phyloP scores from a whole-genome alignment of 768 basidiomycete genomes.

The Termitomyces titanicus region DNA sequence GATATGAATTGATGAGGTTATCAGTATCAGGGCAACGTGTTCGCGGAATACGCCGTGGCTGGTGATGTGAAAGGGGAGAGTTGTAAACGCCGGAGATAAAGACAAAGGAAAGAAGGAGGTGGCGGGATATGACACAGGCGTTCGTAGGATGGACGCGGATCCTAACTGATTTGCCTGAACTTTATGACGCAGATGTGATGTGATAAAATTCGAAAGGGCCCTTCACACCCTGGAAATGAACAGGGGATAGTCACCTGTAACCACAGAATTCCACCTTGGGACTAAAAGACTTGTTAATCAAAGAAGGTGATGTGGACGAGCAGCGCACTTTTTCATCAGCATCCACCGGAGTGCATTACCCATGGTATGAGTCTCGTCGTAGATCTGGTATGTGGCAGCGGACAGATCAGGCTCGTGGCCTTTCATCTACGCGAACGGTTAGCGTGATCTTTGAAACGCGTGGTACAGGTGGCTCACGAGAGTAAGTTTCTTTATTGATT shows the following conservation, averaged over 20 bases:
- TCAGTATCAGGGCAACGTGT: conserved; percentile 3
- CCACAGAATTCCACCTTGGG: conserved; percentile 98
- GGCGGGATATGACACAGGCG: not conserved
- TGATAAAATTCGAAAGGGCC: not conserved
- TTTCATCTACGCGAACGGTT: conserved; percentile 56
- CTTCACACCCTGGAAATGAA: too few relatives aligned
- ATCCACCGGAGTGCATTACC: conserved; percentile 97
- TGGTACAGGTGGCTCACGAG: conserved; percentile 27
- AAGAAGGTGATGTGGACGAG: conserved; percentile 15
- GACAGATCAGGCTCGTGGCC: conserved; percentile 81
- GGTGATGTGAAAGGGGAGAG: not conserved
- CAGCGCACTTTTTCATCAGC: conserved; percentile 97
- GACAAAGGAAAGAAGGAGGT: not conserved
- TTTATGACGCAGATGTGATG: too few relatives aligned
- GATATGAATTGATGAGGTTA: not conserved
- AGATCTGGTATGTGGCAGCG: conserved; percentile 87
- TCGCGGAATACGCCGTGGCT: not conserved
- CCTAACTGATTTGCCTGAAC: too few relatives aligned
- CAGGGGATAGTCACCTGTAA: conserved; percentile 63
- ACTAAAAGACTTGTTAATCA: conserved; percentile 36
- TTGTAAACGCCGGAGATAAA: not conserved
- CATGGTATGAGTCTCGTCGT: conserved; percentile 93
- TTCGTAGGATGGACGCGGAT: too few relatives aligned
- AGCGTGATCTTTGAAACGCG: not conserved
- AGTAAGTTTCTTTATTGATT: conserved; percentile 37